Percentiles rank a stretch among this genome's conserved stretches.
phyloP scores from a whole-genome alignment of 352 stramenopile genomes.

The Blastocystis sp. region DNA sequence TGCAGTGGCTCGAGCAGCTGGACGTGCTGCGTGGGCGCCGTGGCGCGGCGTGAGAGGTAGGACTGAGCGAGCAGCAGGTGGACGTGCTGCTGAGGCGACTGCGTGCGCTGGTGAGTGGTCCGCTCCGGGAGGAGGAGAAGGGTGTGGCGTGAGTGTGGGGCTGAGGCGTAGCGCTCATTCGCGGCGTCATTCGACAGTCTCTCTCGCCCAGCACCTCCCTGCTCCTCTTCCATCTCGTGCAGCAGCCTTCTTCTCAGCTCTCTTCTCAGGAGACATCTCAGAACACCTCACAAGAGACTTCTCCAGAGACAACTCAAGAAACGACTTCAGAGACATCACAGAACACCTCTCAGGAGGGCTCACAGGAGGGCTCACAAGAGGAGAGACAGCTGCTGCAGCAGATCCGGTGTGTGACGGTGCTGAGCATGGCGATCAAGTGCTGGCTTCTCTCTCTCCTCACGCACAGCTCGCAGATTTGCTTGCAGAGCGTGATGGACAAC shows the following conservation, averaged over 20 bases:
- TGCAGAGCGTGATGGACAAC: slow-evolving; percentile 46
- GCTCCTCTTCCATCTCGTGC: slow-evolving; percentile 19
- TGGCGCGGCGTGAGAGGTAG: neutral
- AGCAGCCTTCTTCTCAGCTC: neutral
- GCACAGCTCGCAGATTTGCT: neutral
- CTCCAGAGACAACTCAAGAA: too few relatives aligned
- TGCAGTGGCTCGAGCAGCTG: slow-evolving; percentile 31
- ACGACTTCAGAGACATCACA: too few relatives aligned
- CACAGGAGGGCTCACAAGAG: neutral
- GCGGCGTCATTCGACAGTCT: neutral
- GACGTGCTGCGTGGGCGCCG: neutral
- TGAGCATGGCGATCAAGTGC: slow-evolving; percentile 54
- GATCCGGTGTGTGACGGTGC: slow-evolving; percentile 24
- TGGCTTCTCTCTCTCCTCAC: neutral
- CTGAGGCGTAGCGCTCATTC: neutral
- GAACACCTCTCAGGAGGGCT: neutral
- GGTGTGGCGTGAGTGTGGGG: neutral
- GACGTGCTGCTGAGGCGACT: neutral
- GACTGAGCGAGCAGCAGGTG: neutral
- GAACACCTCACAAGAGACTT: too few relatives aligned
- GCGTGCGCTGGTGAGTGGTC: neutral
- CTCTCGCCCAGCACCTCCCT: slow-evolving; percentile 1
- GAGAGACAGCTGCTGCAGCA: slow-evolving; percentile 2
- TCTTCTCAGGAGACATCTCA: too few relatives aligned
- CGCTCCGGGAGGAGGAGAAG: neutral